Conservation (phyloP, 2,329 filamentous ascomycete genomes). For the Fusarium fracticaudum region DNA sequence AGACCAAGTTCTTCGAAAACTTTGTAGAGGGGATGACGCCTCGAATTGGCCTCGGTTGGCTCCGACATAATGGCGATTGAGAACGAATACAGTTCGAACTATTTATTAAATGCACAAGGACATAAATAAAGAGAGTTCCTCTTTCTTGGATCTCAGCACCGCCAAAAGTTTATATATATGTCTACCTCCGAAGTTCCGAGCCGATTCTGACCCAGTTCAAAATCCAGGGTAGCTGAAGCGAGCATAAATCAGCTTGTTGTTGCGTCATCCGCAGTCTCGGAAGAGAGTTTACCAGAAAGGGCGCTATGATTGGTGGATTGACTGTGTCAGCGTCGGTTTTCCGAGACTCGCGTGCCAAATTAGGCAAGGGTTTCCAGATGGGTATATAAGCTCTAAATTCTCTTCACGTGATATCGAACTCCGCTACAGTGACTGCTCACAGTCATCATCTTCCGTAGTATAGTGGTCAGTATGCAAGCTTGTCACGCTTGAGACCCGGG, state of each 20-base stretch:
- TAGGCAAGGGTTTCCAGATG: accelerated
- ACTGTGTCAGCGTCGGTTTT: not conserved
- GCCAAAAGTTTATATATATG: not conserved
- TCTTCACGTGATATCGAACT: not conserved
- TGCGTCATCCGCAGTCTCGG: not conserved
- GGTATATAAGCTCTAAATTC: accelerated
- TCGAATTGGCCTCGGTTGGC: not conserved
- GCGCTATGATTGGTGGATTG: not conserved
- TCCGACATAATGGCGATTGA: not conserved
- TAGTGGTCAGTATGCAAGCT: slow-evolving; percentile 14
- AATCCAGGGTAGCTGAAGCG: not conserved
- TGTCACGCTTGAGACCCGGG: slow-evolving; percentile 24
- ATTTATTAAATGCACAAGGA: accelerated
- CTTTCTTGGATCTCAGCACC: not conserved
- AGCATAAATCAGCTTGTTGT: not conserved
- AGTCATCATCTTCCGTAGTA: slow-evolving; percentile 22
- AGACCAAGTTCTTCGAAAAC: slow-evolving; percentile 42
- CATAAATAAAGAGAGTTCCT: too few species aligned
- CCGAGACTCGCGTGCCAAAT: not conserved
- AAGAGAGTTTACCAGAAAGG: slow-evolving; percentile 1
- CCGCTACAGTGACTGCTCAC: too few species aligned
- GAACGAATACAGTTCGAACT: too few species aligned
- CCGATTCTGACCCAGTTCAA: not conserved
- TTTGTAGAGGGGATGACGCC: not conserved
- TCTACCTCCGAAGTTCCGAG: slow-evolving; percentile 19